These are phyloP conservation scores for Multifurca ochricompacta DNA, from an alignment of 768 basidiomycete species.

Conservation along the genomic window DNA sequence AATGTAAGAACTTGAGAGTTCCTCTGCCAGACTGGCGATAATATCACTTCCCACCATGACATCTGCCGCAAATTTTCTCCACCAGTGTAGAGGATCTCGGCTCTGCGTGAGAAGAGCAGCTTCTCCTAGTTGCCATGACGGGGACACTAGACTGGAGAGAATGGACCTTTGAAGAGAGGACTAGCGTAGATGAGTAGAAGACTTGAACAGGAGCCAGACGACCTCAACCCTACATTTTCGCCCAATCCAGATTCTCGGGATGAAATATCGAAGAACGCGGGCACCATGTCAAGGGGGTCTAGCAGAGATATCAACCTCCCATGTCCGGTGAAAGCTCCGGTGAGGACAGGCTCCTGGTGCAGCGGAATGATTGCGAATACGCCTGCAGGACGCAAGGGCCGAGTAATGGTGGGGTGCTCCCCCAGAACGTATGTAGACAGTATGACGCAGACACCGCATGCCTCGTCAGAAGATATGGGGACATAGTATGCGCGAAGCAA, in stretches of 20 bases:
- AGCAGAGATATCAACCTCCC: conserved; percentile 40
- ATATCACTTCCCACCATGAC: conserved; percentile 30
- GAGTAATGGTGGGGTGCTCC: conserved; percentile 29
- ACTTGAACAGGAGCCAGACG: background rate
- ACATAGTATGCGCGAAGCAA: conserved; percentile 38
- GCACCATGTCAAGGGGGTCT: conserved; percentile 53
- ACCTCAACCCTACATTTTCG: background rate
- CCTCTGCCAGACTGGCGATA: conserved; percentile 32
- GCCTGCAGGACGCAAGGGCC: conserved; percentile 33
- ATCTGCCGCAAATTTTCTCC: conserved; percentile 37
- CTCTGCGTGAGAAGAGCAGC: conserved; percentile 25
- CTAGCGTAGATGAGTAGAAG: conserved; percentile 13
- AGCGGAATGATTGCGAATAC: conserved; percentile 43
- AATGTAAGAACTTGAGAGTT: conserved; percentile 36
- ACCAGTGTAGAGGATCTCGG: conserved; percentile 33
- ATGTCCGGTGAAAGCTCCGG: conserved; percentile 28
- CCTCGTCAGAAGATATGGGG: conserved; percentile 24
- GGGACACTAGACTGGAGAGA: conserved; percentile 28
- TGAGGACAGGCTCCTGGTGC: conserved; percentile 38
- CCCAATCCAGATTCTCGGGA: conserved; percentile 9
- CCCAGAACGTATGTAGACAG: conserved; percentile 33
- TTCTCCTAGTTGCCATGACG: conserved; percentile 35
- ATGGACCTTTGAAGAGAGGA: conserved; percentile 27
- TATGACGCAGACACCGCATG: conserved; percentile 33
- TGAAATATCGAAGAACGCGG: conserved; percentile 33